These are phyloP conservation scores for Spinacia oleracea DNA, from an alignment of 179 eudicot species.

Conservation along the genomic window DNA sequence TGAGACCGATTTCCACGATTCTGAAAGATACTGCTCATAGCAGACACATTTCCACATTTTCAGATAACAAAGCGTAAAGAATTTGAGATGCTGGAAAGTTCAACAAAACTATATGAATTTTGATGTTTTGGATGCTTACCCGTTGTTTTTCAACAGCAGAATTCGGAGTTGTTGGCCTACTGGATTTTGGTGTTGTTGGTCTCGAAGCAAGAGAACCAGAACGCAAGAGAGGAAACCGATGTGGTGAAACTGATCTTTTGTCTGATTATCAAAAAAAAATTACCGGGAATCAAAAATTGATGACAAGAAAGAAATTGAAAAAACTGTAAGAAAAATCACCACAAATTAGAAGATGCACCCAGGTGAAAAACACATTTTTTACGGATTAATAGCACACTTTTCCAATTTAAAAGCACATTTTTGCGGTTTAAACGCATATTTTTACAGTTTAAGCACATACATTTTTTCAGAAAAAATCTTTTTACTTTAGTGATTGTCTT, in stretches of 20 bases:
- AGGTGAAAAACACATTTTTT: too few relatives aligned
- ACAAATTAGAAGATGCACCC: too few relatives aligned
- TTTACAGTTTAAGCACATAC: too few relatives aligned
- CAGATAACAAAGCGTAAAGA: background rate
- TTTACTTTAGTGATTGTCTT: too few relatives aligned
- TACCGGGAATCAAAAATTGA: background rate
- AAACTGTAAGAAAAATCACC: too few relatives aligned
- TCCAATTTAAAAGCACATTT: too few relatives aligned
- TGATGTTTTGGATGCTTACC: constrained; percentile 39
- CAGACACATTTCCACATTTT: background rate
- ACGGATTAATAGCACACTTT: too few relatives aligned
- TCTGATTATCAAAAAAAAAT: constrained; percentile 34
- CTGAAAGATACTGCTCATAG: constrained; percentile 47
- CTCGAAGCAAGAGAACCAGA: constrained; percentile 77
- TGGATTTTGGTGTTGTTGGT: constrained; percentile 62
- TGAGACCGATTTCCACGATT: constrained; percentile 70
- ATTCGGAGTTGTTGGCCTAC: constrained; percentile 66
- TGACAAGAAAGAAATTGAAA: background rate
- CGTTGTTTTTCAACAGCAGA: constrained; percentile 46
- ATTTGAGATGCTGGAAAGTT: background rate
- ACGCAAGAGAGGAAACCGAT: constrained; percentile 69
- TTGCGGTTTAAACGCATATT: too few relatives aligned
- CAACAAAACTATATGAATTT: constrained; percentile 3
- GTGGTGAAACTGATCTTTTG: constrained; percentile 74
- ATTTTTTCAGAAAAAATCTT: too few relatives aligned